phyloP scores from a whole-genome alignment of 2,329 filamentous ascomycete genomes.

The Aureobasidium sp. region DNA sequence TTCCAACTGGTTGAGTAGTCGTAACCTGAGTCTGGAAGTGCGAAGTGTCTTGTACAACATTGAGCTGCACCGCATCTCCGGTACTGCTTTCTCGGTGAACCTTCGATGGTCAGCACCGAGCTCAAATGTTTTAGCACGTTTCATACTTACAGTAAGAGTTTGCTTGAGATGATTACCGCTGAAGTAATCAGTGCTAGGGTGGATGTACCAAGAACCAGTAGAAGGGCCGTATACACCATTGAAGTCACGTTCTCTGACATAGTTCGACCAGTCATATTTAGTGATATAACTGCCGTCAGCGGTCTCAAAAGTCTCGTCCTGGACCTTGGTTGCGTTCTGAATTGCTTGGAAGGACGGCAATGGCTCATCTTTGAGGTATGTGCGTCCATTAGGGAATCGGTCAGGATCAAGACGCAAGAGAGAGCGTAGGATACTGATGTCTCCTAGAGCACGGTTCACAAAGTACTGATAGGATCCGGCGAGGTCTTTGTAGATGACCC shows the following conservation, averaged over 20 bases:
- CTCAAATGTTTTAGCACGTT: neutral
- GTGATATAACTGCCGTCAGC: slow-evolving; percentile 45
- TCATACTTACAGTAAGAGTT: slow-evolving; percentile 6
- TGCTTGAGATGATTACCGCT: slow-evolving; percentile 50
- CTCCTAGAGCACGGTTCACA: slow-evolving; percentile 44
- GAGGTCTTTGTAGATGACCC: slow-evolving; percentile 44
- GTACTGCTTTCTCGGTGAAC: slow-evolving; percentile 45
- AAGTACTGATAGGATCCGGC: slow-evolving; percentile 50
- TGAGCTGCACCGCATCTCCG: slow-evolving; percentile 47
- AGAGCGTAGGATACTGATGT: slow-evolving; percentile 45
- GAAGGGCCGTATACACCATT: slow-evolving; percentile 46
- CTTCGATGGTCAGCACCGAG: neutral
- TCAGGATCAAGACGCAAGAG: slow-evolving; percentile 43
- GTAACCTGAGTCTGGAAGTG: slow-evolving; percentile 30
- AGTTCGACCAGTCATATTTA: slow-evolving; percentile 45
- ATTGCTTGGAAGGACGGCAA: slow-evolving; percentile 42
- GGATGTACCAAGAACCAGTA: slow-evolving; percentile 47
- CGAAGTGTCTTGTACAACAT: slow-evolving; percentile 32
- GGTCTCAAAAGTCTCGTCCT: slow-evolving; percentile 48
- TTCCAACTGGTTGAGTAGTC: slow-evolving; percentile 30
- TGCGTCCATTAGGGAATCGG: slow-evolving; percentile 41
- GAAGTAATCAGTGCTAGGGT: slow-evolving; percentile 44
- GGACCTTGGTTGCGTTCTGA: slow-evolving; percentile 41
- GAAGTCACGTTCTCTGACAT: slow-evolving; percentile 36
- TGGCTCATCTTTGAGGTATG: slow-evolving; percentile 39